A percentile compares a stretch with the other conserved stretches of the same genome.
Conservation (phyloP, 768 basidiomycete genomes). For the Ramaria rubella region DNA sequence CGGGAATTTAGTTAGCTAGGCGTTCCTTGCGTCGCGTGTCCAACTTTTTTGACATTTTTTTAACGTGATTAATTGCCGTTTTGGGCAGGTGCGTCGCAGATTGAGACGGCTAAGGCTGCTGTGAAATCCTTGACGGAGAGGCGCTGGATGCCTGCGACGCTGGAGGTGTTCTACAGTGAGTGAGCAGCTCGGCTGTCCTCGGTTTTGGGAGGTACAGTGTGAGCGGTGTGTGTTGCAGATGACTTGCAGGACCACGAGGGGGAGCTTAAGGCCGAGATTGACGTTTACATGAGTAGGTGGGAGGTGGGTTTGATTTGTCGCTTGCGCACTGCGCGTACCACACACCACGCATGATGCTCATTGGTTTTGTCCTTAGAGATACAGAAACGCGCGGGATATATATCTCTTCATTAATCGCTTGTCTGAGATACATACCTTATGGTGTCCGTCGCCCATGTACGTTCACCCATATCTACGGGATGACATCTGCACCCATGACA, state of each 20-base stretch:
- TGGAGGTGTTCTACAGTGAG: conserved; percentile 6
- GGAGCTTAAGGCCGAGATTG: not conserved
- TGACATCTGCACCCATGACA: not conserved
- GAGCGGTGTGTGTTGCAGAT: not conserved
- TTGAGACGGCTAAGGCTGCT: conserved; percentile 1
- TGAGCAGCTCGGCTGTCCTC: too few species aligned
- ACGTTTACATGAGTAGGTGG: conserved; percentile 2
- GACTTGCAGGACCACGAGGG: not conserved
- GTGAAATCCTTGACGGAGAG: conserved; percentile 4
- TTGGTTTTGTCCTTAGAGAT: not conserved
- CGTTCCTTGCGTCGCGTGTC: not conserved
- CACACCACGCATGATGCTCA: not conserved
- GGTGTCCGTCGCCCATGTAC: conserved; percentile 11
- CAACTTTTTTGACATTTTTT: too few species aligned
- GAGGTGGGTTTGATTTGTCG: not conserved
- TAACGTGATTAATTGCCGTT: too few species aligned
- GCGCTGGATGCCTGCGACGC: conserved; percentile 5
- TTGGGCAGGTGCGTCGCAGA: not conserved
- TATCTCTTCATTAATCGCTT: conserved; percentile 7
- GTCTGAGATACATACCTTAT: conserved; percentile 9
- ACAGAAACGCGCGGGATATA: conserved; percentile 1
- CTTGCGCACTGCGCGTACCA: not conserved
- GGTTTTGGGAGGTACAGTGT: not conserved
- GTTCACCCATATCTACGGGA: not conserved
- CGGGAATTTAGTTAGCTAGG: not conserved